These are phyloP conservation scores for Aspergillus wentii DNA, from an alignment of 495 filamentous ascomycete genomes.

Conservation along the genomic window DNA sequence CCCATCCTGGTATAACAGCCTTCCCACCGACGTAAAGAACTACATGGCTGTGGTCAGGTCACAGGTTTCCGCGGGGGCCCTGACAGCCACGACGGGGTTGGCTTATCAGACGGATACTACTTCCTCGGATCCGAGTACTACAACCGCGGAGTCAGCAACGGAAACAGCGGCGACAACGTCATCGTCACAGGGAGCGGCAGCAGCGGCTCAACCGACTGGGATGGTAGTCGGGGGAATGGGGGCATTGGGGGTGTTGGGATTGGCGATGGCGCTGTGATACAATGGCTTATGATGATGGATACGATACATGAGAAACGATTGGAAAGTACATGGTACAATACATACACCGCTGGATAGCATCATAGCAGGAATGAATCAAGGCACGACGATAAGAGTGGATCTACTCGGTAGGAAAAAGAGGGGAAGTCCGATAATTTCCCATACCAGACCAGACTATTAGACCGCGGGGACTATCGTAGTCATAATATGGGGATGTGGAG, in stretches of 20 bases:
- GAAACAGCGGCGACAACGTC: slow-evolving; percentile 1
- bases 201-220: slow-evolving; percentile 1
- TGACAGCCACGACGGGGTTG: slow-evolving; percentile 25
- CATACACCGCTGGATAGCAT: too few relatives aligned
- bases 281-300: background rate
- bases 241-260: slow-evolving; percentile 6
- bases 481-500: too few relatives aligned
- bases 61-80: slow-evolving; percentile 22
- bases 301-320: background rate
- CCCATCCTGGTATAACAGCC: slow-evolving; percentile 24
- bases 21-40: slow-evolving; percentile 24
- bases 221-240: slow-evolving; percentile 2
- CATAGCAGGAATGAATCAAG: too few relatives aligned
- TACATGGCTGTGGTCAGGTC: slow-evolving; percentile 27
- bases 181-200: background rate
- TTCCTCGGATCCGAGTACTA: slow-evolving; percentile 3
- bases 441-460: too few relatives aligned
- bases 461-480: too few relatives aligned
- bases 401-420: too few relatives aligned
- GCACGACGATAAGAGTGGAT: too few relatives aligned
- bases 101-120: too few relatives aligned
- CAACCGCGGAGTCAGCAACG: slow-evolving; percentile 3
- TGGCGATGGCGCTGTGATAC: slow-evolving; percentile 2
- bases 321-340: slow-evolving; percentile 1
- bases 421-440: too few relatives aligned